Base-by-base conservation (phyloP, 805 yeast genomes). In the Monosporozyma unispora region DNA sequence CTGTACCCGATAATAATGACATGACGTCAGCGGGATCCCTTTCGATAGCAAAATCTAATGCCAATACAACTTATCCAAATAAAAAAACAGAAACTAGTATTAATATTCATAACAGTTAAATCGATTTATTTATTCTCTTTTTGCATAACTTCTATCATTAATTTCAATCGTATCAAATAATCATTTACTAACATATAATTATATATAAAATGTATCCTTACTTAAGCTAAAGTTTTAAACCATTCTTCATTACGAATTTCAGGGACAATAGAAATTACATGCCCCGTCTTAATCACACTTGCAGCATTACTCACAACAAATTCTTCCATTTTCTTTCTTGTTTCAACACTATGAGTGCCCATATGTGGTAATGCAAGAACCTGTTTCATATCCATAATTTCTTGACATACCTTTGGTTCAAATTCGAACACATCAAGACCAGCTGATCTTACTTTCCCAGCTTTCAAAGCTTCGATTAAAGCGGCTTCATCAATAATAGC, bases 361-460 rank as follows among this genome's bases (percentile, higher is more conserved):
- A 87, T 81, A 64, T 89, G 97, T 14, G 97, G 97, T 55, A 86
- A 70, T 33, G 86, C 77, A 11, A 84, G 73, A n/a, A 81, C 87
- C 54, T 83, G 82, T 12, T 86, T 84, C 67, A 83, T 67, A 28
- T 71, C 69, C 45, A 76, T 67, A 54, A 85, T 69, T 52, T 84
- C 89, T 60, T 75, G 67, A 41, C 83, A 75, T n/a, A 80, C 84
- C 54, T 78, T 61, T 10, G 95, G 95, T 66, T 85, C 95, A 54
- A 71, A 67, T 63, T 84, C 90, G 63, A 82, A 81, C 27, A 86
- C 95, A 59, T 86, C 95, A 12, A 84, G 61, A 14, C 89, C 95
- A 52, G 79, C 83, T 4, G 84, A 68, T 37, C 80, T 78, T 28
- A 86, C 73, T 56, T 82, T 80, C 16, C 90, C 90, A 2, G 70